A percentile compares a stretch with the other conserved stretches of the same genome.
Conservation (phyloP, 371 early-diverging fungal genomes). For the Enterospora canceri region DNA sequence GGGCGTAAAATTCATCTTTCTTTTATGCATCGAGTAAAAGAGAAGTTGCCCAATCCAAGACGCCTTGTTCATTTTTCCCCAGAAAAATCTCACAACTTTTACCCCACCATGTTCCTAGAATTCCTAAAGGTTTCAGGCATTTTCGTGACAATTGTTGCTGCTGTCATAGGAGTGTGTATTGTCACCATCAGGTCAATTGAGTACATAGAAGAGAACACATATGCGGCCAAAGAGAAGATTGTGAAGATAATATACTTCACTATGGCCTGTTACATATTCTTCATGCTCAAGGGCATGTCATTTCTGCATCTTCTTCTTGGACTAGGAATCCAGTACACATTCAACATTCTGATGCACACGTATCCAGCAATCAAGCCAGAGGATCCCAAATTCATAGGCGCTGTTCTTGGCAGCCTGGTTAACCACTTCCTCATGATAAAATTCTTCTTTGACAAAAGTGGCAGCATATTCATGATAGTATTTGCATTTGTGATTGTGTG, state of each 20-base stretch:
- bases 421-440: constrained; percentile 55
- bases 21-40: background rate
- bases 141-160: constrained; percentile 27
- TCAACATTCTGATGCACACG: constrained; percentile 46
- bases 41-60: background rate
- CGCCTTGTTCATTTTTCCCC: background rate
- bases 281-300: constrained; percentile 47
- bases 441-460: constrained; percentile 27
- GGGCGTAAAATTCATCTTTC: constrained; percentile 2
- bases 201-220: constrained; percentile 56
- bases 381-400: constrained; percentile 52
- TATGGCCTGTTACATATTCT: constrained; percentile 36
- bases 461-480: constrained; percentile 38
- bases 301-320: constrained; percentile 45
- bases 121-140: constrained; percentile 12
- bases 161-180: constrained; percentile 38
- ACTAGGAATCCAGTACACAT: constrained; percentile 47
- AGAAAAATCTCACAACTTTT: background rate
- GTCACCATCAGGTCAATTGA: constrained; percentile 50
- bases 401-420: constrained; percentile 48
- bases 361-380: constrained; percentile 52
- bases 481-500: constrained; percentile 54
- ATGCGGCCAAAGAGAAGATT: constrained; percentile 53
- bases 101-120: constrained; percentile 13
- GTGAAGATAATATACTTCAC: constrained; percentile 33